Evolutionary conservation across 208 protist species (phyloP).

Genomic region (Trypanosoma avium): DNA sequence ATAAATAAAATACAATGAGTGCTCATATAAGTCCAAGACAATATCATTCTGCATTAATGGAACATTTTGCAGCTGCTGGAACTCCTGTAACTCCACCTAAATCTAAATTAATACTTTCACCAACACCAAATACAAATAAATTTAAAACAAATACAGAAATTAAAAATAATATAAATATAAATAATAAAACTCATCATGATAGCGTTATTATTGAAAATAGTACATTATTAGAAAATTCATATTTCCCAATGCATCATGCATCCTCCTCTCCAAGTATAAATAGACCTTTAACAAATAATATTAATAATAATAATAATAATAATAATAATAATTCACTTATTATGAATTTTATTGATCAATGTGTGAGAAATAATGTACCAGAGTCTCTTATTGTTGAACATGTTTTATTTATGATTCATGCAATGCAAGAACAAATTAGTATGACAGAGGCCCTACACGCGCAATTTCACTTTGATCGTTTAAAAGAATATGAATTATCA

Average conservation of each 20-base stretch:
- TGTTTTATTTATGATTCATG: constrained; percentile 73
- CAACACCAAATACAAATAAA: neutral
- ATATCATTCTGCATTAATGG: constrained; percentile 43
- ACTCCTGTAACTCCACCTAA: constrained; percentile 1
- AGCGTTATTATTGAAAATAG: constrained; percentile 35
- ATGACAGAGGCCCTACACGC: constrained; percentile 62
- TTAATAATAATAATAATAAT: neutral
- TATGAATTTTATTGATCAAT: constrained; percentile 76
- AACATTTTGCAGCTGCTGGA: constrained; percentile 10
- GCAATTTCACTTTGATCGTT: constrained; percentile 50
- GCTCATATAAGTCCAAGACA: constrained; percentile 23
- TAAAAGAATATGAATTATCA: constrained; percentile 55
- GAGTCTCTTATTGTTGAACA: constrained; percentile 71
- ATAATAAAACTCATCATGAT: no score
- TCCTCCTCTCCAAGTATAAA: neutral
- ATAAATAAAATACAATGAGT: no score
- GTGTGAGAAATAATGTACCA: constrained; percentile 48
- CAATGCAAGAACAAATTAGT: constrained; percentile 66
- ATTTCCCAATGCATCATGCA: neutral
- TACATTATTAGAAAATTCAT: constrained; percentile 11
- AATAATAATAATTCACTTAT: constrained; percentile 32
- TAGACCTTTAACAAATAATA: neutral
- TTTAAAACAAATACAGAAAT: neutral
- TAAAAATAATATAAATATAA: neutral
- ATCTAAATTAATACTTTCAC: neutral